Conservation (phyloP, 768 basidiomycete species). For the Boletus vermiculosoides region DNA sequence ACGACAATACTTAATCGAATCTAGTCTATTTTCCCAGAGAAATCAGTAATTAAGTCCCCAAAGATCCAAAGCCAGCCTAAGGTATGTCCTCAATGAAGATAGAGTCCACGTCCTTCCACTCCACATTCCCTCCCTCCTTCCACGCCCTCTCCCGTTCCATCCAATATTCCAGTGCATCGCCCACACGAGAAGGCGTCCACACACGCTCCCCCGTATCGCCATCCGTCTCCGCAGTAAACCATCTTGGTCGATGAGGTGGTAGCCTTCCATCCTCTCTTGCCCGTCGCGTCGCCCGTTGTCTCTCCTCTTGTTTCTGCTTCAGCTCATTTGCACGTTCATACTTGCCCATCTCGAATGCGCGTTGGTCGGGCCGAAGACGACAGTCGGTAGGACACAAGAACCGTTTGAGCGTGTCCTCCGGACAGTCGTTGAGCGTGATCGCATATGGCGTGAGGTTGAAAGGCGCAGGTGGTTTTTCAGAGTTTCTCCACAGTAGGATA, state of each 20-base stretch:
- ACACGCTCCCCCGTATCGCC: constrained; percentile 87
- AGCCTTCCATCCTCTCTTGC: constrained; percentile 72
- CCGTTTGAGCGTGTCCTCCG: constrained; percentile 60
- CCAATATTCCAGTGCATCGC: constrained; percentile 77
- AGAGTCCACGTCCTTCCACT: constrained; percentile 72
- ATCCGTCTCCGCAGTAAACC: constrained; percentile 84
- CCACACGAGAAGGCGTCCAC: constrained; percentile 67
- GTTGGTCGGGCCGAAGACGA: constrained; percentile 86
- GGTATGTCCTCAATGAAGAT: constrained; percentile 73
- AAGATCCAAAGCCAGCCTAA: constrained; percentile 3
- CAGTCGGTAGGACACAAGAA: constrained; percentile 90
- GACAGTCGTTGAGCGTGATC: constrained; percentile 88
- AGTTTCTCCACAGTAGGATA: constrained; percentile 90
- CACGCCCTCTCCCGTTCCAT: constrained; percentile 67
- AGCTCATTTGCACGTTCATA: constrained; percentile 82
- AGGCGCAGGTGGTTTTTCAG: constrained; percentile 75
- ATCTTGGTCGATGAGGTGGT: constrained; percentile 76
- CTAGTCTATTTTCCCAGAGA: constrained; percentile 8
- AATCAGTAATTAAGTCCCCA: background rate
- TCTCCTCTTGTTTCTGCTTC: constrained; percentile 81
- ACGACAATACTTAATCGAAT: background rate
- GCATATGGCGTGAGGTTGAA: constrained; percentile 97
- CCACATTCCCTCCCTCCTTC: constrained; percentile 34
- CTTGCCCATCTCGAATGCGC: constrained; percentile 88
- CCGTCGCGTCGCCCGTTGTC: constrained; percentile 66